Evolutionary conservation across 164 flowering plant species (phyloP).

Genomic region (Dillenia turbinata): DNA sequence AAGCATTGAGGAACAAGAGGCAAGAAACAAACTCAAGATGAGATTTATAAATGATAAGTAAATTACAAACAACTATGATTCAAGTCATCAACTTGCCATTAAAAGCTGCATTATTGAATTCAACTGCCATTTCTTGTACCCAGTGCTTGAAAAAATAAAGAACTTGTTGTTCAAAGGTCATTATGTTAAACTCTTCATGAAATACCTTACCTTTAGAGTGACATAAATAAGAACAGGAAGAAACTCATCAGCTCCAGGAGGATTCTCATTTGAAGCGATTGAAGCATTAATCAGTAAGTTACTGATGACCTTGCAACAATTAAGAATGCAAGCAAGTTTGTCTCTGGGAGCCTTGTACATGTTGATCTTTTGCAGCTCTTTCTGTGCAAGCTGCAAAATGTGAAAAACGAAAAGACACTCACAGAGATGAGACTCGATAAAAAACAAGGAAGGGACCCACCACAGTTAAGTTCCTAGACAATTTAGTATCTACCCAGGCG

Average conservation of each 20-base stretch:
- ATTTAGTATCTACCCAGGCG: too few relatives aligned
- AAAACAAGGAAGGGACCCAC: too few relatives aligned
- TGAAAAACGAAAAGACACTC: background rate
- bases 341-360: slow-evolving; percentile 99
- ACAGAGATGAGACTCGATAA: background rate
- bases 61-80: too few relatives aligned
- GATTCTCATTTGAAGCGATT: slow-evolving; percentile 68
- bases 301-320: slow-evolving; percentile 83
- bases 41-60: too few relatives aligned
- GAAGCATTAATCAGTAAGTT: slow-evolving; percentile 82
- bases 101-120: too few relatives aligned
- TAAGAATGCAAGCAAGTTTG: slow-evolving; percentile 86
- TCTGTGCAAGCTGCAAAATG: slow-evolving; percentile 79
- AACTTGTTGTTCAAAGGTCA: background rate
- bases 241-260: slow-evolving; percentile 98
- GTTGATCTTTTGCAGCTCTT: slow-evolving; percentile 91
- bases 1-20: too few relatives aligned
- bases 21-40: too few relatives aligned
- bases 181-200: background rate
- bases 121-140: too few relatives aligned
- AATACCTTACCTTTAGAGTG: slow-evolving; percentile 62
- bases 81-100: too few relatives aligned
- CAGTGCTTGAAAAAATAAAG: too few relatives aligned
- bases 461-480: too few relatives aligned
- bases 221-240: slow-evolving; percentile 93